Evolutionary conservation across 176 grass and related monocot genomes (phyloP).

Genomic region (Avena sativa): DNA sequence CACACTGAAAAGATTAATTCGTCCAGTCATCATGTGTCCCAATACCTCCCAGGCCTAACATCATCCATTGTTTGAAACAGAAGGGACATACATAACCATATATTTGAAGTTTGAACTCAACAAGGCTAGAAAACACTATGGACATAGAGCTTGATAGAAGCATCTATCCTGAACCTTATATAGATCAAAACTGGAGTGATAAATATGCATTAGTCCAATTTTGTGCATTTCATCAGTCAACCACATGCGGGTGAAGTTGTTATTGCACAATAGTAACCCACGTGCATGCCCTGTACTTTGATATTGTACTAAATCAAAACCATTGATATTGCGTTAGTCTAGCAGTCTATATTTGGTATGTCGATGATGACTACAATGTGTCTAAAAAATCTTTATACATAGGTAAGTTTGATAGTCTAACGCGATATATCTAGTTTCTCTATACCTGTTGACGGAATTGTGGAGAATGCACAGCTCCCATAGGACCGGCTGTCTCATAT

Average conservation of each 20-base stretch:
- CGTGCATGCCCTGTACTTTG: no score
- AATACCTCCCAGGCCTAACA: neutral
- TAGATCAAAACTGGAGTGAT: neutral
- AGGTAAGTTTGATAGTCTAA: no score
- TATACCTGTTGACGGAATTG: no score
- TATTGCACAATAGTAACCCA: neutral
- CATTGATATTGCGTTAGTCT: no score
- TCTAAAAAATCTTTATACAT: no score
- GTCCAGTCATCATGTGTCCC: neutral
- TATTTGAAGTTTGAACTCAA: neutral
- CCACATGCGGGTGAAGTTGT: neutral
- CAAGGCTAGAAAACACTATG: neutral
- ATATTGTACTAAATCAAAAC: no score
- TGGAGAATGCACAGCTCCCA: no score
- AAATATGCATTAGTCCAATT: neutral
- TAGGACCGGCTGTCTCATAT: no score
- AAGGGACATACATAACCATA: neutral
- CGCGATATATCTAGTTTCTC: no score
- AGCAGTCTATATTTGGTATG: no score
- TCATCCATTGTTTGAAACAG: neutral
- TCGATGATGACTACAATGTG: no score
- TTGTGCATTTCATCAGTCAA: neutral
- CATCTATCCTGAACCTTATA: neutral
- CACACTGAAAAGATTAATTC: neutral
- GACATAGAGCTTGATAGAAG: neutral